Evolutionary conservation across 2,329 filamentous ascomycete species (phyloP).

Genomic region (Truncatella angustata): DNA sequence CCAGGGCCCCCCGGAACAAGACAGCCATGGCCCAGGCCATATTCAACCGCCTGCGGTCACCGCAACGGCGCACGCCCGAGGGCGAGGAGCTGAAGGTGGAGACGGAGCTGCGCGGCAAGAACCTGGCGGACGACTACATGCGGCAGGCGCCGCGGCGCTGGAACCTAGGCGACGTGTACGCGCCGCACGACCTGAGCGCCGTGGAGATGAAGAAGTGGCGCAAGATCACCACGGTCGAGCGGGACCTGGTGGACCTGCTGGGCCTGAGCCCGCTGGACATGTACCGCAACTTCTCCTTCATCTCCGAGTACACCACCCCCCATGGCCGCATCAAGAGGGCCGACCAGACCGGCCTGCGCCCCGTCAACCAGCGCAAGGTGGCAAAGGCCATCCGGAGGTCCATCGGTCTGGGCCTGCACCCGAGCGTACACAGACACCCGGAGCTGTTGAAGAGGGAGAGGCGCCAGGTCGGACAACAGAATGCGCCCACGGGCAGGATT

Average conservation of each 20-base stretch:
- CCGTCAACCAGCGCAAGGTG: slow-evolving; percentile 88
- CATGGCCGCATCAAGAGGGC: slow-evolving; percentile 82
- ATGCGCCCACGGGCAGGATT: neutral
- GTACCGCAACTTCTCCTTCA: slow-evolving; percentile 94
- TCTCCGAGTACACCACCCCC: slow-evolving; percentile 82
- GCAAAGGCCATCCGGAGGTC: slow-evolving; percentile 88
- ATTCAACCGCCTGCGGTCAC: slow-evolving; percentile 15
- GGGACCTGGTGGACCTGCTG: slow-evolving; percentile 77
- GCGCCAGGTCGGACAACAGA: neutral
- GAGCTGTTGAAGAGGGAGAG: slow-evolving; percentile 57
- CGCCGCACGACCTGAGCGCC: slow-evolving; percentile 80
- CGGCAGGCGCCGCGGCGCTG: slow-evolving; percentile 69
- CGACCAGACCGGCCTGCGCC: slow-evolving; percentile 74
- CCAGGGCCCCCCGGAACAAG: neutral
- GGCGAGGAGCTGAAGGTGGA: slow-evolving; percentile 28
- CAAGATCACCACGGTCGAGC: slow-evolving; percentile 48
- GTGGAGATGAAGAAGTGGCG: slow-evolving; percentile 82
- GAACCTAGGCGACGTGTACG: slow-evolving; percentile 80
- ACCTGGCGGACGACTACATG: slow-evolving; percentile 51
- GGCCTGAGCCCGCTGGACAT: slow-evolving; percentile 77
- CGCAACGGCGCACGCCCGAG: slow-evolving; percentile 8
- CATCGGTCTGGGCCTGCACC: slow-evolving; percentile 88
- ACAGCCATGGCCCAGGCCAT: slow-evolving; percentile 12
- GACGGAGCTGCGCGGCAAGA: slow-evolving; percentile 36
- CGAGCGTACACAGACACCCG: slow-evolving; percentile 85